phyloP scores from a whole-genome alignment of 1,284 basidiomycete species.

The Papiliotrema flavescens region DNA sequence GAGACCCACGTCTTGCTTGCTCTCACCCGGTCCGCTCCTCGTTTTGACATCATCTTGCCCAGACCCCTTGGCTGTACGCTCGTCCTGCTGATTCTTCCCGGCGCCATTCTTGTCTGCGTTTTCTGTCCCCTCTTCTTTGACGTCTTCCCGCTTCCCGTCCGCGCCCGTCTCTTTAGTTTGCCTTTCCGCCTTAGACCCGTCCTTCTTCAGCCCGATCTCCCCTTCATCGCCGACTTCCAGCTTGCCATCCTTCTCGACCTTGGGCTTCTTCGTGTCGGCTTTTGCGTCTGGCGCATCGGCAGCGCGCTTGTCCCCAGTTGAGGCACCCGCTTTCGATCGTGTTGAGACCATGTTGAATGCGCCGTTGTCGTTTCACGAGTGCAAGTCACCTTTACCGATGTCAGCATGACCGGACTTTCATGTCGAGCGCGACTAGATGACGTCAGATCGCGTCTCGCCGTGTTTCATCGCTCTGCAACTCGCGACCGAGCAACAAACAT shows the following conservation, averaged over 20 bases:
- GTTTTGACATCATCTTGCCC: not conserved
- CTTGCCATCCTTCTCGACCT: conserved; percentile 17
- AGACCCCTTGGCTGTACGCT: not conserved
- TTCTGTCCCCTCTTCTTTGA: not conserved
- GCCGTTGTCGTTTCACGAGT: too few species aligned
- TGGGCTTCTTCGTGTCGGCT: conserved; percentile 14
- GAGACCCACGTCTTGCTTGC: conserved; percentile 10
- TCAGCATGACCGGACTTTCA: too few species aligned
- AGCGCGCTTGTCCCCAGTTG: conserved; percentile 9
- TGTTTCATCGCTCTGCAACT: too few species aligned
- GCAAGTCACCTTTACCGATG: not conserved
- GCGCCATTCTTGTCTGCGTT: conserved; percentile 4
- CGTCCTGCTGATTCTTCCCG: not conserved
- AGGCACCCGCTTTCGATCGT: not conserved
- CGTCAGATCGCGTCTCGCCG: too few species aligned
- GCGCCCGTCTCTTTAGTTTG: not conserved
- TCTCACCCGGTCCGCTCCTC: conserved; percentile 8
- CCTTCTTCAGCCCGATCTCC: conserved; percentile 15
- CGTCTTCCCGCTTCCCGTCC: conserved; percentile 3
- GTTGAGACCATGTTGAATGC: conserved; percentile 9
- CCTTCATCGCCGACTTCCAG: conserved; percentile 19
- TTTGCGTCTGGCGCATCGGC: conserved; percentile 3
- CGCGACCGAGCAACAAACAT: too few species aligned
- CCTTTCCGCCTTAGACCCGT: conserved; percentile 1
- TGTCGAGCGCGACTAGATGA: too few species aligned